Evolutionary conservation across 2,329 filamentous ascomycete species (phyloP).

Genomic region (Cladosporium cucumerinum): DNA sequence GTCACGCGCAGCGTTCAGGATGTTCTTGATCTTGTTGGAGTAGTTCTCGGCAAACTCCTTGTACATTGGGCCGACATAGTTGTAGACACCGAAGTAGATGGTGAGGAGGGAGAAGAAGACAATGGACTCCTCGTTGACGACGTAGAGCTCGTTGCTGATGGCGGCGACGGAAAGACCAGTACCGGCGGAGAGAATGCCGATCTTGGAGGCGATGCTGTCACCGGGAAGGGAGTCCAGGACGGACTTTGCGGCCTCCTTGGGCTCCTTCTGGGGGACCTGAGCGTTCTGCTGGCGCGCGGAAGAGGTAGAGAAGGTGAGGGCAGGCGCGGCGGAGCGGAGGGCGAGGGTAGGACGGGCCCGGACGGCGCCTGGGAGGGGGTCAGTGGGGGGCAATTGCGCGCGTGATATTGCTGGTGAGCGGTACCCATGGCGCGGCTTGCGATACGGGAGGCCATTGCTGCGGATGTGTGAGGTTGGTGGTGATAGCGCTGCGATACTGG

Average conservation of each 20-base stretch:
- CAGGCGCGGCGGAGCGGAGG: constrained; percentile 70
- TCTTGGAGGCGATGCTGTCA: constrained; percentile 90
- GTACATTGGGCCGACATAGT: constrained; percentile 91
- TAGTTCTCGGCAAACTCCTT: constrained; percentile 86
- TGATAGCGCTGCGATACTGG: constrained; percentile 32
- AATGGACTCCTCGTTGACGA: constrained; percentile 98
- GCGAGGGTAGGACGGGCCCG: constrained; percentile 71
- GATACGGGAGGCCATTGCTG: constrained; percentile 96
- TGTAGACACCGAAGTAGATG: constrained; percentile 88
- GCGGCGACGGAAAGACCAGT: constrained; percentile 89
- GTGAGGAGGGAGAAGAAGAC: constrained; percentile 88
- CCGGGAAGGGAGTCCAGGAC: constrained; percentile 91
- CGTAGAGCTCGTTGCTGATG: constrained; percentile 99
- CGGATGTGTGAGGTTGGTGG: constrained; percentile 53
- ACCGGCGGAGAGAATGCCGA: constrained; percentile 89
- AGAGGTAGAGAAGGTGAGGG: constrained; percentile 65
- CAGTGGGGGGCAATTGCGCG: constrained; percentile 25
- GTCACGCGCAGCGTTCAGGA: constrained; percentile 88
- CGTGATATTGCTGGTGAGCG: constrained; percentile 40
- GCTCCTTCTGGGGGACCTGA: constrained; percentile 77
- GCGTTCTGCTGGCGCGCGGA: constrained; percentile 54
- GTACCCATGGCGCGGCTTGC: constrained; percentile 92
- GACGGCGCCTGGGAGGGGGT: constrained; percentile 62
- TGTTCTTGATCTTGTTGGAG: constrained; percentile 87
- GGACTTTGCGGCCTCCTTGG: constrained; percentile 95